Percentiles rank a stretch among this genome's conserved stretches.
These are phyloP conservation scores for Talaromyces pinophilus DNA, from an alignment of 2,329 filamentous ascomycete genomes.

Conservation along the genomic window DNA sequence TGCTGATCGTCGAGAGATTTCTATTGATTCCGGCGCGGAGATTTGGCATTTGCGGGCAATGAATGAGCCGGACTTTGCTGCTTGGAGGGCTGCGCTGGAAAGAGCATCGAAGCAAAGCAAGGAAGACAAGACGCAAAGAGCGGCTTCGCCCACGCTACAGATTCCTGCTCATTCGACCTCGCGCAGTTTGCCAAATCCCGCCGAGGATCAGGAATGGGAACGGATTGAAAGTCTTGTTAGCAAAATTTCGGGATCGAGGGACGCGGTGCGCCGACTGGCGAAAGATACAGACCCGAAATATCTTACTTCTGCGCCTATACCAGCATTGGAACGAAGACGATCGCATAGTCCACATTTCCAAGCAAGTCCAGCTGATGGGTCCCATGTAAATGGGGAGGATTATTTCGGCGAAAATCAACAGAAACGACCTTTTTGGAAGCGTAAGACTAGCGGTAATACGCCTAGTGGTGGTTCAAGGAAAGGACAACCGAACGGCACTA, in stretches of 20 bases:
- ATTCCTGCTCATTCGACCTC: slow-evolving; percentile 36
- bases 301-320: slow-evolving; percentile 27
- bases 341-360: slow-evolving; percentile 37
- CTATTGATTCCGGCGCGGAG: slow-evolving; percentile 93
- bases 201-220: slow-evolving; percentile 82
- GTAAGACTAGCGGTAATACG: slow-evolving; percentile 66
- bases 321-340: slow-evolving; percentile 31
- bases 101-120: slow-evolving; percentile 64
- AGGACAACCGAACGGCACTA: slow-evolving; percentile 52
- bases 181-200: slow-evolving; percentile 36
- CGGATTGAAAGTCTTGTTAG: slow-evolving; percentile 83
- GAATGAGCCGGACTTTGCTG: slow-evolving; percentile 79
- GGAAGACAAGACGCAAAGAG: slow-evolving; percentile 35
- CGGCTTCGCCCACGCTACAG: slow-evolving; percentile 30
- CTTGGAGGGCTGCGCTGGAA: slow-evolving; percentile 85
- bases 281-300: slow-evolving; percentile 76
- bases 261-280: slow-evolving; percentile 82
- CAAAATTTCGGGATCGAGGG: slow-evolving; percentile 80
- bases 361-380: slow-evolving; percentile 34
- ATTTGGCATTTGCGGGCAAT: slow-evolving; percentile 90
- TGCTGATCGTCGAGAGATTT: slow-evolving; percentile 85
- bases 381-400: slow-evolving; percentile 36
- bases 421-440: slow-evolving; percentile 85
- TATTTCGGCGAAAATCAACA: slow-evolving; percentile 47
- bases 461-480: slow-evolving; percentile 43